Evolutionary conservation across 495 filamentous ascomycete species (phyloP).

Genomic region (Podospora fimiseda): DNA sequence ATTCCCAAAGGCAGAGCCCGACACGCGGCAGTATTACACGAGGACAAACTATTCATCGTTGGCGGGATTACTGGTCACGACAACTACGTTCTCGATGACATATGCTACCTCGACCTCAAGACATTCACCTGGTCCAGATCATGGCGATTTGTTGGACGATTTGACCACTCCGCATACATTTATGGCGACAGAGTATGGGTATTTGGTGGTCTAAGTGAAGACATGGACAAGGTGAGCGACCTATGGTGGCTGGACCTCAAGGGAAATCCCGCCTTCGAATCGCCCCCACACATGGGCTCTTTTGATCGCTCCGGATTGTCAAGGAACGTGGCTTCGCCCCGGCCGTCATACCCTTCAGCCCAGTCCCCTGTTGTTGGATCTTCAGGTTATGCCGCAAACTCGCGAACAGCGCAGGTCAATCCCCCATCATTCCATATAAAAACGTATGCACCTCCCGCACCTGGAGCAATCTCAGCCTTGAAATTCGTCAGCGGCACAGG

Average conservation of each 20-base stretch:
- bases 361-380: slow-evolving; percentile 45
- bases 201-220: slow-evolving; percentile 87
- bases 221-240: slow-evolving; percentile 93
- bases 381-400: slow-evolving; percentile 82
- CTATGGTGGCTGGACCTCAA: slow-evolving; percentile 96
- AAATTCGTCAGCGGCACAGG: slow-evolving; percentile 85
- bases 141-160: slow-evolving; percentile 89
- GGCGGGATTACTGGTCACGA: slow-evolving; percentile 86
- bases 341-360: slow-evolving; percentile 34
- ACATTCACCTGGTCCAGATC: slow-evolving; percentile 96
- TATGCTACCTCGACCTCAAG: slow-evolving; percentile 92
- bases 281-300: slow-evolving; percentile 59
- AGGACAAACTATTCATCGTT: slow-evolving; percentile 91
- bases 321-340: slow-evolving; percentile 37
- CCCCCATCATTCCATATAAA: slow-evolving; percentile 61
- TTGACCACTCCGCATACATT: slow-evolving; percentile 88
- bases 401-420: slow-evolving; percentile 75
- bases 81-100: slow-evolving; percentile 84
- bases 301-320: slow-evolving; percentile 41
- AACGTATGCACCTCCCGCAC: slow-evolving; percentile 60
- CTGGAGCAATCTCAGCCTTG: slow-evolving; percentile 82
- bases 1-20: slow-evolving; percentile 83
- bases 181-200: slow-evolving; percentile 90
- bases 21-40: slow-evolving; percentile 89
- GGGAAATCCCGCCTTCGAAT: slow-evolving; percentile 75